phyloP scores from a whole-genome alignment of 164 flowering plant genomes.

The Vitis rotundifolia region DNA sequence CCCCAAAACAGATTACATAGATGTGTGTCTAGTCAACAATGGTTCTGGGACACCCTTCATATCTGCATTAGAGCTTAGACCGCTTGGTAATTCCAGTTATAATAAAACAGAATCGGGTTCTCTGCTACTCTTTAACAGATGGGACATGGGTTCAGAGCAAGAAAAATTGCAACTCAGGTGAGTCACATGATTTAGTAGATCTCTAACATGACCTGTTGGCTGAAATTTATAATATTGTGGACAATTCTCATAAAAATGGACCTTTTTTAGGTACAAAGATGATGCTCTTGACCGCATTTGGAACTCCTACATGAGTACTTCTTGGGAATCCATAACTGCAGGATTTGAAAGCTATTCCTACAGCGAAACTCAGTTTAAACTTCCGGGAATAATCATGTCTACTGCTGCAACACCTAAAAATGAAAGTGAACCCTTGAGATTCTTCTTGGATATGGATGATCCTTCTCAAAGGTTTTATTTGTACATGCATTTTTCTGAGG shows the following conservation, averaged over 20 bases:
- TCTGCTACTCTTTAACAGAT: not conserved
- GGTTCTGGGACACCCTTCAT: slow-evolving; percentile 29
- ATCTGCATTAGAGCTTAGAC: slow-evolving; percentile 20
- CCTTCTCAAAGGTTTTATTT: slow-evolving; percentile 13
- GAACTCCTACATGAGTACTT: slow-evolving; percentile 3
- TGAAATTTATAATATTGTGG: too few species aligned
- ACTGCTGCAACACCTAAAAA: slow-evolving; percentile 26
- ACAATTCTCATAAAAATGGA: too few species aligned
- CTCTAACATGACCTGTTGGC: too few species aligned
- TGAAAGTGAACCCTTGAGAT: slow-evolving; percentile 5
- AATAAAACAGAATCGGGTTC: not conserved
- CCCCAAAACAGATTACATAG: not conserved
- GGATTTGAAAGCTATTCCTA: not conserved
- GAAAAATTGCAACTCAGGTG: too few species aligned
- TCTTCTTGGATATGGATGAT: slow-evolving; percentile 14
- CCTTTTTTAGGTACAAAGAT: slow-evolving; percentile 22
- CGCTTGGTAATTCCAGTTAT: not conserved
- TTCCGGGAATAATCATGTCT: slow-evolving; percentile 19
- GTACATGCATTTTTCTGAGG: slow-evolving; percentile 48
- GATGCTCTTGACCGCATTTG: slow-evolving; percentile 40
- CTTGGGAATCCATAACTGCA: not conserved
- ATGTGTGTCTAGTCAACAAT: slow-evolving; percentile 27
- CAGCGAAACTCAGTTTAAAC: not conserved
- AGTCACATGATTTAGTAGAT: too few species aligned
- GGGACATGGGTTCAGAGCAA: slow-evolving; percentile 1